Conservation (phyloP, 371 early-diverging fungal genomes). For the Zychaea mexicana region DNA sequence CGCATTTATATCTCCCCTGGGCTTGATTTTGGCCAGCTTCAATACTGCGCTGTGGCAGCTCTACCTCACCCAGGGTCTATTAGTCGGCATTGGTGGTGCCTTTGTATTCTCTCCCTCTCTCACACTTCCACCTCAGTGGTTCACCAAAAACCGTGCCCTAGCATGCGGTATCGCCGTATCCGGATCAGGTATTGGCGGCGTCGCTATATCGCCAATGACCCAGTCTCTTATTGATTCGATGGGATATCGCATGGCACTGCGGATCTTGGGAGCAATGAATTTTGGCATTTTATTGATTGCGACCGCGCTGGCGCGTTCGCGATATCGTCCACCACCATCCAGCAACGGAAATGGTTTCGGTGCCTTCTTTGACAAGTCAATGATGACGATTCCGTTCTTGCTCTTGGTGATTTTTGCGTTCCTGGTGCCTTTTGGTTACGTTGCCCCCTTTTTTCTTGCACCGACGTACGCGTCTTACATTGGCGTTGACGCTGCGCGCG, state of each 20-base stretch:
- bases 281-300: constrained; percentile 45
- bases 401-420: constrained; percentile 37
- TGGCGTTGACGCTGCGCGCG: constrained; percentile 5
- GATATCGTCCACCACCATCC: constrained; percentile 30
- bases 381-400: constrained; percentile 17
- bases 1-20: constrained; percentile 24
- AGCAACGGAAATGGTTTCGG: constrained; percentile 5
- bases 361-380: constrained; percentile 17
- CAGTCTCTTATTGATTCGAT: constrained; percentile 46
- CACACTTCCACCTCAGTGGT: constrained; percentile 49
- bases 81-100: constrained; percentile 35
- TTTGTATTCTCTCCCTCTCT: constrained; percentile 42
- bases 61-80: constrained; percentile 60
- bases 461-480: constrained; percentile 17
- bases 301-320: constrained; percentile 30
- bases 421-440: constrained; percentile 48
- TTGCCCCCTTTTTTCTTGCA: constrained; percentile 27
- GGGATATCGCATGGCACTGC: constrained; percentile 59
- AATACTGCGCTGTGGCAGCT: constrained; percentile 47
- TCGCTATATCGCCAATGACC: constrained; percentile 62
- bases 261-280: constrained; percentile 36
- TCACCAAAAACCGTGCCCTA: constrained; percentile 40
- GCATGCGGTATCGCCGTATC: constrained; percentile 59
- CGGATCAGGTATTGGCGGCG: constrained; percentile 79
- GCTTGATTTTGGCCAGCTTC: constrained; percentile 47